Evolutionary conservation across 768 basidiomycete species (phyloP).

Genomic region (Cubamyces lactineus): DNA sequence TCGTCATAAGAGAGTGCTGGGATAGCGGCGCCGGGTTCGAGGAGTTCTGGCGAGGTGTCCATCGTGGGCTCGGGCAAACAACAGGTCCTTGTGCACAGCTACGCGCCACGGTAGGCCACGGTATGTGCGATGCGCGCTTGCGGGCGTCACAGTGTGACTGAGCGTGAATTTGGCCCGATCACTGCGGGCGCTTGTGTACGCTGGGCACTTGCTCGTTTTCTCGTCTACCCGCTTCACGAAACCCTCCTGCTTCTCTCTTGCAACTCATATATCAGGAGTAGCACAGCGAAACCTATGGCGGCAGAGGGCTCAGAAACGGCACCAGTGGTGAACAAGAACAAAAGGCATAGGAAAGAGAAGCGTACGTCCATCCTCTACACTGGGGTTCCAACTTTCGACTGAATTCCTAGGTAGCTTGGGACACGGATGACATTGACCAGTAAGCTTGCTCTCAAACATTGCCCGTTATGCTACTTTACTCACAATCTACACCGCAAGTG

Average conservation of each 20-base stretch:
- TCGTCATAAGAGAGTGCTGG: constrained; percentile 55
- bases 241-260: not conserved
- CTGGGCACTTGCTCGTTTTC: constrained; percentile 5
- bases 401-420: constrained; percentile 75
- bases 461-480: not conserved
- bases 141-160: not conserved
- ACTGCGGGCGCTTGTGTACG: not conserved
- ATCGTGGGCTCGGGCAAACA: constrained; percentile 36
- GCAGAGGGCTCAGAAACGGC: constrained; percentile 26
- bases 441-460: constrained; percentile 47
- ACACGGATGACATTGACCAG: constrained; percentile 99
- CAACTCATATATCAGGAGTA: not conserved
- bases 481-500: constrained; percentile 31
- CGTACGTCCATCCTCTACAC: constrained; percentile 56
- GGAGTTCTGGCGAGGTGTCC: constrained; percentile 49
- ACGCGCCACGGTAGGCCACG: no score
- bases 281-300: not conserved
- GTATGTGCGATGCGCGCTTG: not conserved
- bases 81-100: not conserved
- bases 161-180: not conserved
- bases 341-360: constrained; percentile 91
- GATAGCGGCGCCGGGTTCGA: not conserved
- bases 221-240: not conserved
- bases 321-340: constrained; percentile 74
- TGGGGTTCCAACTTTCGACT: constrained; percentile 7